These are phyloP conservation scores for Sinapis alba DNA, from an alignment of 441 rosid species.

Conservation along the genomic window DNA sequence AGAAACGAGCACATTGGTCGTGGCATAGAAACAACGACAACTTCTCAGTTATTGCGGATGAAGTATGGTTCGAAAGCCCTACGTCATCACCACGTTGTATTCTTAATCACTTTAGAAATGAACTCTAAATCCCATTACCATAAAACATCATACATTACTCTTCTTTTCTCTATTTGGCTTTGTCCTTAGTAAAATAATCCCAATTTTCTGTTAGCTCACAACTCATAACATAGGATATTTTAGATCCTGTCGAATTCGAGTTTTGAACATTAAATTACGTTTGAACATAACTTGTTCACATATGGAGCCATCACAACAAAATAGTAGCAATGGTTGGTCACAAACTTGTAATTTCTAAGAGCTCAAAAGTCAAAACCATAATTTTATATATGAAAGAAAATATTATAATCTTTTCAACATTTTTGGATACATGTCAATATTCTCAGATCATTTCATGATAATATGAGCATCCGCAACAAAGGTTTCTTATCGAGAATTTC, in stretches of 20 bases:
- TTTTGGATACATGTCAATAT: too few relatives aligned
- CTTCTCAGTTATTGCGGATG: constrained; percentile 45
- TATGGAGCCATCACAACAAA: neutral
- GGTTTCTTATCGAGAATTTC: too few relatives aligned
- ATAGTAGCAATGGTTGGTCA: neutral
- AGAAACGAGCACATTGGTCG: constrained; percentile 63
- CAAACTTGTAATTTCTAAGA: neutral
- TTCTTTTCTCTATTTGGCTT: neutral
- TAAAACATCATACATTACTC: neutral
- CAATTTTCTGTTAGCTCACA: neutral
- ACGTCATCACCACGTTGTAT: constrained; percentile 38
- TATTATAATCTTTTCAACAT: too few relatives aligned
- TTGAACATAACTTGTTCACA: neutral
- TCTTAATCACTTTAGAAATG: constrained; percentile 6
- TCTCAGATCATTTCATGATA: neutral
- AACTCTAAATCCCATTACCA: constrained; percentile 20
- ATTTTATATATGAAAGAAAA: neutral
- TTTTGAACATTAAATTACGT: neutral
- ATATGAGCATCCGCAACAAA: too few relatives aligned
- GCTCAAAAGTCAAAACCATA: neutral
- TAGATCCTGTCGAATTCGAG: neutral
- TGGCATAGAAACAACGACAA: constrained; percentile 82
- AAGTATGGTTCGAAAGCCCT: constrained; percentile 48
- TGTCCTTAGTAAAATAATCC: neutral
- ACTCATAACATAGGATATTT: neutral